Evolutionary conservation across 352 stramenopile genomes (phyloP), one percentile per base, ranked within the genome.

Genomic region (Blastocystis sp.): DNA sequence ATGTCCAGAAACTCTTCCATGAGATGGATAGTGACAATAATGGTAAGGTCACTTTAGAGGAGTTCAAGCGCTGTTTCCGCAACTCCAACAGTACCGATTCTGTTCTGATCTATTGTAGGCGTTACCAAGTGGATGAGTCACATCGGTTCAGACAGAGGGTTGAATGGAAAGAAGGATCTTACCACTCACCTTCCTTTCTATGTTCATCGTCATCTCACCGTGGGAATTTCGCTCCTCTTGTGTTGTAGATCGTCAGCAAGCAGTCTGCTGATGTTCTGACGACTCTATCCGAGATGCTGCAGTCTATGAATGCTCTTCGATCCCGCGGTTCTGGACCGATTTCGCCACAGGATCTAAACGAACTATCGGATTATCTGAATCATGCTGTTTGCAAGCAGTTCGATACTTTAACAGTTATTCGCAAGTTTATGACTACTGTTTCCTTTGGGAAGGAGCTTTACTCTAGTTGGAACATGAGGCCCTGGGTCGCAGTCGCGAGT

Each of bases 1-100:
- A 54, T 26, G 34, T 63, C 11, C 68, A 84, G 73, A 84, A 88
- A 23, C 53, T 88, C 43, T 88, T 88, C 45, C 41, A 76, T 18
- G 55, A 88, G 15, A 88, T 88, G 62, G 77, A 88, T 53, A 62
- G 39, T 15, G 77, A 88, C 55, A 29, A 45, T 2, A 64, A 88
- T 43, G 37, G 29, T 23, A 29, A 64, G 20, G 77, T 88, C 26
- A 88, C 77, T 15, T 34, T 73, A 8, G 66, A 88, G 13, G 77
- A 88, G 53, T 88, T 88, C 63, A 62, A 76, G 20, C 45, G 43
- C 39, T 84, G 47, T 45, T 23, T 84, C 29, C 64, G n/a, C 2
- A 84, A 68, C 56, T 26, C 20, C 3, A 68, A 23, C 20, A 84
- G 45, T 84, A 0, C 20, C 2, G 1, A 11, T 43, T 53, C n/a